Evolutionary conservation across 768 basidiomycete species (phyloP), one percentile per base, ranked within the genome.

Genomic region (Termitomyces sp.): DNA sequence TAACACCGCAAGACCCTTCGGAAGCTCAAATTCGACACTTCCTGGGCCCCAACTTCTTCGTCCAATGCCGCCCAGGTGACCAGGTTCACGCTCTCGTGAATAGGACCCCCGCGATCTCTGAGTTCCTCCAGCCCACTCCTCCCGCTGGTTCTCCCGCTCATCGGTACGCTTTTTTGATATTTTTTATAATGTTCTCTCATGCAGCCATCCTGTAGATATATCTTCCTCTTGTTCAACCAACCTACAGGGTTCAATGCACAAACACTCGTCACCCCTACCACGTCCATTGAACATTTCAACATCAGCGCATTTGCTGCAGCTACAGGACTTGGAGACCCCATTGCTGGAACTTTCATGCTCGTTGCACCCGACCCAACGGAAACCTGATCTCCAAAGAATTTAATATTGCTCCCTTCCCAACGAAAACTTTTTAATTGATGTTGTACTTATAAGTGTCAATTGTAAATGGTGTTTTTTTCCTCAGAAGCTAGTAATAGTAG

Each of bases 261-360:
- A 61, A 76, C 71, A 1, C 51, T 74, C 8, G 67, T 81, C 16
- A 76, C 69, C 20, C 43, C 76, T 10, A 62, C 68, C 6, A 75
- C 74, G 0, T 63, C 75, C 4, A 63, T 76, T 47, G 47, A 51
- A 1, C 32, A 59, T 18, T 80, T 79, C 67, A 79, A 79, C 53
- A 71, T 54, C 22, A 54, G 53, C 22, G 39, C 31, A 22, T 54
- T 54, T 18, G 53, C 53, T 1, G 60, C 59, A 12, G 67, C 65
- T 14, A 74, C 76, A 27, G 71, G 74, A 9, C 67, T 82, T 16
- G 80, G 80, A 27, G 62, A 71, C 13, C 78, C 79, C 0, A 70
- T 81, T 36, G 81, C 71, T 9, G 80, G 79, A 46, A 79, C 77
- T 0, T 82, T 79, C 64, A 79, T 80, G 74, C 65, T 71, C 9